A percentile compares a stretch with the other conserved stretches of the same genome.
Evolutionary conservation across 139 green algal genomes (phyloP).

Genomic region (Tetraselmis chui): DNA sequence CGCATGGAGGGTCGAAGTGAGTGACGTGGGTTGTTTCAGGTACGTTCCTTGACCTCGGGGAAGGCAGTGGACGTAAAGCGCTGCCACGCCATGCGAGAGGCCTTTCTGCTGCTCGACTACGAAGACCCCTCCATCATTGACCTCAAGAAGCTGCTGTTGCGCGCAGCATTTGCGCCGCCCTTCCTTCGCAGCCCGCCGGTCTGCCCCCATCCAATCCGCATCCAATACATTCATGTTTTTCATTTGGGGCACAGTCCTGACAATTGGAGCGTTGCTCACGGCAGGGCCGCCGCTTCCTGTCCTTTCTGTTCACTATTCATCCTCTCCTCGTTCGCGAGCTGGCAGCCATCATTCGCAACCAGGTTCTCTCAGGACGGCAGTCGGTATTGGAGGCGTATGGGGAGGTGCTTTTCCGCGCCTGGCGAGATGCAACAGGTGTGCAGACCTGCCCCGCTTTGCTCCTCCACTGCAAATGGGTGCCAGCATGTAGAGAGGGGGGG

Average conservation of each 20-base stretch:
- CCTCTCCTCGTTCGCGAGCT: conserved; percentile 56
- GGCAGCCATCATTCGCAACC: conserved; percentile 63
- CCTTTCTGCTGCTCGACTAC: conserved; percentile 67
- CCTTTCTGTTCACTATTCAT: conserved; percentile 60
- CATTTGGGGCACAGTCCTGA: no score
- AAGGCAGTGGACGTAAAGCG: conserved; percentile 51
- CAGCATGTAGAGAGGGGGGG: no score
- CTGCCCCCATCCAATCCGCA: no score
- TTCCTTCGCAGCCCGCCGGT: conserved; percentile 54
- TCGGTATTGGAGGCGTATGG: conserved; percentile 69
- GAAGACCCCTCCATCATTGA: conserved; percentile 55
- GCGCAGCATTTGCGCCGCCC: conserved; percentile 44
- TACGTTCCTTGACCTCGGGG: neutral
- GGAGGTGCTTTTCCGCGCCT: conserved; percentile 68
- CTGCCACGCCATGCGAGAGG: conserved; percentile 50
- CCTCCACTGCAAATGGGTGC: no score
- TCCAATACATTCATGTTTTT: no score
- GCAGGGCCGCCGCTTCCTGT: conserved; percentile 72
- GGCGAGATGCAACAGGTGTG: conserved; percentile 45
- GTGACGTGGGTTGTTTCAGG: conserved; percentile 10
- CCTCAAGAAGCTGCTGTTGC: conserved; percentile 60
- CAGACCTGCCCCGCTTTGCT: no score
- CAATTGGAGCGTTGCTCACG: no score
- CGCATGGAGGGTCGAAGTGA: neutral
- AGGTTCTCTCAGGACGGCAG: conserved; percentile 51